phyloP scores from a whole-genome alignment of 2,329 filamentous ascomycete genomes.

The Venturiaceae sp. region DNA sequence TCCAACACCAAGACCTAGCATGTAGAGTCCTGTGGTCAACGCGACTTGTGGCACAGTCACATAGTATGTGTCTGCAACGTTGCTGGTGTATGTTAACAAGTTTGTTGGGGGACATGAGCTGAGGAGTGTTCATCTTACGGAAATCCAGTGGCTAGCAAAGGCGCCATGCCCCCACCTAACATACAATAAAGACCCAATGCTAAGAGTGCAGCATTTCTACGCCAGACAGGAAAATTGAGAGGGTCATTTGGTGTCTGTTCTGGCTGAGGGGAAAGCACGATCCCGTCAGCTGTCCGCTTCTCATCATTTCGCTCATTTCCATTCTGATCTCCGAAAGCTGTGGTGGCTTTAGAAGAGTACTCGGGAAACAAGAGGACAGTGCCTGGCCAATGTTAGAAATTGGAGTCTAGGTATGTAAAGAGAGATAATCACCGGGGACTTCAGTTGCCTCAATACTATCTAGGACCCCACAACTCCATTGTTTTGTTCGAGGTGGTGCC shows the following conservation, averaged over 20 bases:
- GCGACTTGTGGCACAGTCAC: conserved; percentile 68
- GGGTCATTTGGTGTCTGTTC: conserved; percentile 88
- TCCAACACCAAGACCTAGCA: conserved; percentile 45
- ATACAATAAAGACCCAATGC: conserved; percentile 88
- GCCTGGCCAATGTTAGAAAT: not conserved
- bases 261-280: conserved; percentile 85
- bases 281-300: conserved; percentile 75
- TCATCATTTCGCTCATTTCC: not conserved
- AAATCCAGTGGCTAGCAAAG: conserved; percentile 83
- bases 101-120: not conserved
- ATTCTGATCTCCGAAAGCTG: not conserved
- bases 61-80: conserved; percentile 55
- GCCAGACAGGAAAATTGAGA: conserved; percentile 79
- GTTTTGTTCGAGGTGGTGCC: not conserved
- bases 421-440: not conserved
- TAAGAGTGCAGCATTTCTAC: conserved; percentile 68
- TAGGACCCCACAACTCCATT: not conserved
- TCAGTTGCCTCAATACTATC: not conserved
- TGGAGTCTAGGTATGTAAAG: not conserved
- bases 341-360: not conserved
- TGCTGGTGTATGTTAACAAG: not conserved
- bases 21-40: conserved; percentile 83
- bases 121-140: conserved; percentile 47
- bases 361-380: not conserved
- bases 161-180: conserved; percentile 86